Evolutionary conservation across 2,329 filamentous ascomycete genomes (phyloP).

Genomic region (Ophiostoma angusticollis): DNA sequence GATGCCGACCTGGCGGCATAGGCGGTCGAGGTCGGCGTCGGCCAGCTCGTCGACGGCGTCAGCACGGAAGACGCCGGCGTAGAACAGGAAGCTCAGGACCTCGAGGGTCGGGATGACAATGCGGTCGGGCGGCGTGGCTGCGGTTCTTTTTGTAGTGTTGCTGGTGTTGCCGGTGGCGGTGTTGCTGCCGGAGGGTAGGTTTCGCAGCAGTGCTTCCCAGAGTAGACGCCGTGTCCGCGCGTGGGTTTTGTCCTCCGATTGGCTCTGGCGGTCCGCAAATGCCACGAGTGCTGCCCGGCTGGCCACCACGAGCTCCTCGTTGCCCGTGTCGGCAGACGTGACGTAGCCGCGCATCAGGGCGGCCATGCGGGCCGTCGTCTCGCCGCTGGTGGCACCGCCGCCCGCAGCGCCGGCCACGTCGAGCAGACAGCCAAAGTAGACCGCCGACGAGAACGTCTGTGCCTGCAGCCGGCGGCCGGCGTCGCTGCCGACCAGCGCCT

Average conservation of each 20-base stretch:
- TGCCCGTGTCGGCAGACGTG: constrained; percentile 64
- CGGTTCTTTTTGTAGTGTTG: neutral
- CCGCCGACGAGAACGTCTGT: constrained; percentile 42
- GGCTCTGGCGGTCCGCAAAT: constrained; percentile 27
- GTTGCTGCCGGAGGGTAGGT: constrained; percentile 29
- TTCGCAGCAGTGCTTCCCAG: constrained; percentile 34
- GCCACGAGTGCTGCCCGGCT: constrained; percentile 51
- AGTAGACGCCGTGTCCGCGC: constrained; percentile 30
- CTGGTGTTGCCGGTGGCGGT: neutral
- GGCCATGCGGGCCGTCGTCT: constrained; percentile 23
- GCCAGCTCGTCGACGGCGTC: too few relatives aligned
- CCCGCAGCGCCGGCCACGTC: constrained; percentile 23
- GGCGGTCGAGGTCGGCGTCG: constrained; percentile 11
- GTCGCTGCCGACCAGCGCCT: constrained; percentile 23
- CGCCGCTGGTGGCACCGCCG: neutral
- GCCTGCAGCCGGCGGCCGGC: constrained; percentile 20
- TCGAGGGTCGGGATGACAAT: constrained; percentile 66
- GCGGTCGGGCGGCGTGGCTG: constrained; percentile 49
- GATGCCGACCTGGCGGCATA: constrained; percentile 63
- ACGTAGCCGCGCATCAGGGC: constrained; percentile 54
- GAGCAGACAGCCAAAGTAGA: constrained; percentile 46
- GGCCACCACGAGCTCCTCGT: constrained; percentile 59
- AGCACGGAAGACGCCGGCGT: constrained; percentile 37
- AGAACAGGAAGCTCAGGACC: constrained; percentile 62
- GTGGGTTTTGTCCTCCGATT: constrained; percentile 14